A percentile compares a stretch with the other conserved stretches of the same genome.
phyloP scores from a whole-genome alignment of 2,329 filamentous ascomycete genomes.

The Tolypocladium guangdongense region DNA sequence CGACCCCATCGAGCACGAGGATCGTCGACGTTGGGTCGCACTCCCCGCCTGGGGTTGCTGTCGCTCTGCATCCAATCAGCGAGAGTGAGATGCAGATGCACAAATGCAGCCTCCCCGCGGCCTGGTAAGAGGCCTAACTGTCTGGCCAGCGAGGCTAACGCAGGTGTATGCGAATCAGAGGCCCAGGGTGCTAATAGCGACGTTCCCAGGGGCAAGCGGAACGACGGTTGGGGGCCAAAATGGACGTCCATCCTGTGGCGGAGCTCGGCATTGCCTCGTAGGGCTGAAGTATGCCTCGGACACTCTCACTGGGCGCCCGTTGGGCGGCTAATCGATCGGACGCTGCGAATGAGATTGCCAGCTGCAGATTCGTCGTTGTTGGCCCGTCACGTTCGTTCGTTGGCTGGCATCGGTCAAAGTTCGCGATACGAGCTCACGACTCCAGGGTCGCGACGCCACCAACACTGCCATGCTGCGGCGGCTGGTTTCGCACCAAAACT shows the following conservation, averaged over 20 bases:
- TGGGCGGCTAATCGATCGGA: neutral
- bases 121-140: neutral
- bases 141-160: neutral
- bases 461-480: neutral
- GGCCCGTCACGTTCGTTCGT: neutral
- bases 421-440: neutral
- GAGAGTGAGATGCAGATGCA: neutral
- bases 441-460: neutral
- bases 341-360: neutral
- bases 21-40: neutral
- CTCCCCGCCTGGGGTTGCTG: neutral
- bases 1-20: neutral
- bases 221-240: neutral
- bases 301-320: neutral
- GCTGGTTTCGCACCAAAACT: neutral
- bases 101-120: neutral
- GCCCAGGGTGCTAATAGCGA: neutral
- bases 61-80: neutral
- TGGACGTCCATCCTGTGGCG: neutral
- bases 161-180: constrained; percentile 1
- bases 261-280: constrained; percentile 3
- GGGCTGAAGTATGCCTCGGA: constrained; percentile 1
- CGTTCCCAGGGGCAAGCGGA: neutral
- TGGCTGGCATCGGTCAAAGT: neutral
- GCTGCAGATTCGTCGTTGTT: neutral